Conservation (phyloP, 352 stramenopile species). For the Globisporangium iwayamae region DNA sequence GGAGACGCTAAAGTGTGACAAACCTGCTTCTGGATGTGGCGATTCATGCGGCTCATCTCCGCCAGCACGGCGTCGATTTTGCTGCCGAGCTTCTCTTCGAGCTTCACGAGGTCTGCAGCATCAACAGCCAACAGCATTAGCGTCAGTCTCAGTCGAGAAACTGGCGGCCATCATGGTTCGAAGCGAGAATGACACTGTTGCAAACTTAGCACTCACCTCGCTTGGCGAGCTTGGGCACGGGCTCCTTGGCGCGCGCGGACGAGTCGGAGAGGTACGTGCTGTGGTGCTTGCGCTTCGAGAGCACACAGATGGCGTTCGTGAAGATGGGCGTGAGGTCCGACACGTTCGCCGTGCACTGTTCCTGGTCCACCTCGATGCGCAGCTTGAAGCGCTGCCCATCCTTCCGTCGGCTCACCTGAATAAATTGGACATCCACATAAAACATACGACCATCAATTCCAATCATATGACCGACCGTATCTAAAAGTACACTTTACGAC, state of each 20-base stretch:
- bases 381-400: slow-evolving; percentile 85
- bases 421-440: not conserved
- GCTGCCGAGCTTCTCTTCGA: slow-evolving; percentile 57
- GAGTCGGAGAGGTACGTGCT: slow-evolving; percentile 39
- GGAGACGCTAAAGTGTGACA: not conserved
- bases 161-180: no score
- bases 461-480: not conserved
- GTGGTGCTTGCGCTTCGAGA: slow-evolving; percentile 83
- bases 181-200: not conserved
- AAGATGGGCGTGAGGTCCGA: slow-evolving; percentile 75
- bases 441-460: not conserved
- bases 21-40: slow-evolving; percentile 67
- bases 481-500: slow-evolving; percentile 7
- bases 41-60: slow-evolving; percentile 51
- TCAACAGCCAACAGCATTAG: not conserved
- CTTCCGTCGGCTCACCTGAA: slow-evolving; percentile 70
- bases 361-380: slow-evolving; percentile 79
- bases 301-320: slow-evolving; percentile 83
- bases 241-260: slow-evolving; percentile 42
- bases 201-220: slow-evolving; percentile 30
- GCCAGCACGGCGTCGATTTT: slow-evolving; percentile 53
- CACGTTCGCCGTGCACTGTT: slow-evolving; percentile 80
- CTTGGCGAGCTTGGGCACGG: slow-evolving; percentile 58
- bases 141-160: not conserved
- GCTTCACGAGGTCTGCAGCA: slow-evolving; percentile 38